Base-by-base conservation (phyloP, 169 alveolate species). In the Plasmodium vivax region DNA sequence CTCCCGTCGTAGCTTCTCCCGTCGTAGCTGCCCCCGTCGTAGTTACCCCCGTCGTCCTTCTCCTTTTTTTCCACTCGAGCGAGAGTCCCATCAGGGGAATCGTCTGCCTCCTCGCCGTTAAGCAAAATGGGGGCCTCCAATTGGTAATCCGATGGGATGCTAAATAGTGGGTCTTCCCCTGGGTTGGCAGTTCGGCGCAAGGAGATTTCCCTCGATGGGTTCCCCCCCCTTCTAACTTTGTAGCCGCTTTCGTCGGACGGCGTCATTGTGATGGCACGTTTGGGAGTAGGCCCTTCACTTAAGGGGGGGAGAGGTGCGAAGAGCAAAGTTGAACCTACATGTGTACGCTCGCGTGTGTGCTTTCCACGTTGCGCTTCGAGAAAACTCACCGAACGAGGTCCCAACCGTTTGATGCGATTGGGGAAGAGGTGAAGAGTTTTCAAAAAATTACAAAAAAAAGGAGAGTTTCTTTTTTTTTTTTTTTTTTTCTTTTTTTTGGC, bases 181-280 rank as follows among this genome's bases (percentile, higher is more conserved):
- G 45, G 85, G 14, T 27, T 32, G 30, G 43, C 77, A 19, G 14
- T 68, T 10, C 77, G 43, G 5, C 77, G 77, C 32, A 30, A 2
- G 41, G 43, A 32, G 32, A 71, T 84, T 84, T 43, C 58, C 79
- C 38, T 83, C 27, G 23, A 19, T 79, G 58, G 34, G 47, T 77
- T 77, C 19, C 32, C 47, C 54, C 30, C 81, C 36, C n/a, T 32
- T 38, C 82, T 43, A 19, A n/a, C 32, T 71, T 90, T 83, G 73
- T 90, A 90, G n/a, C 56, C 30, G 82, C 92, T 74, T 62, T 23
- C 88, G 54, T 83, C 56, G 62, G 38, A 47, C 7, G 19, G 54
- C 72, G 81, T 12, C 82, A 51, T 90, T 47, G 19, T 30, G 14
- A 77, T 77, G 58, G 30, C 41, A 38, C 38, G 5, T 62, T 27